These are phyloP conservation scores for Cercospora sp. DNA, from an alignment of 2,329 filamentous ascomycete genomes.

Conservation along the genomic window DNA sequence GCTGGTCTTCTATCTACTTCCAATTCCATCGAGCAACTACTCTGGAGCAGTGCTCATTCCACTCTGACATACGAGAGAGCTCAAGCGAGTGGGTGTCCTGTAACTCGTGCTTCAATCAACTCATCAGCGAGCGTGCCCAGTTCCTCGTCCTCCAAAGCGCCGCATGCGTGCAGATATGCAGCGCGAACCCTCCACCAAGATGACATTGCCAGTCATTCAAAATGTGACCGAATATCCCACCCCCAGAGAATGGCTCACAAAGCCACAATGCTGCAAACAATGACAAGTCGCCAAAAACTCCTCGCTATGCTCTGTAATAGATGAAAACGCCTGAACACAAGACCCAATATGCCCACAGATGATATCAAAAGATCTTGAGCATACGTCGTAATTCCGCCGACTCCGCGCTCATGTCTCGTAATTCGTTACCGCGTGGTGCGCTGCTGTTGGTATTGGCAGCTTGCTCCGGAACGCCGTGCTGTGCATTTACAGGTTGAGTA, in stretches of 20 bases:
- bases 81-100: background rate
- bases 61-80: constrained; percentile 6
- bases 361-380: constrained; percentile 36
- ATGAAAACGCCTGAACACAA: constrained; percentile 9
- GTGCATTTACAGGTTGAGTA: constrained; percentile 14
- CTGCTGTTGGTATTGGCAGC: constrained; percentile 14
- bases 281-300: constrained; percentile 13
- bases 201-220: background rate
- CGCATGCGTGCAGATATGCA: background rate
- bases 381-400: constrained; percentile 46
- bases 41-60: background rate
- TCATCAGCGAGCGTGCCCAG: constrained; percentile 5
- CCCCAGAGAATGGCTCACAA: constrained; percentile 6
- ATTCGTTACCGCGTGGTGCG: constrained; percentile 14
- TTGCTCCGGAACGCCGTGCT: constrained; percentile 20
- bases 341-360: constrained; percentile 15
- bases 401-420: constrained; percentile 39
- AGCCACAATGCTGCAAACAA: constrained; percentile 4
- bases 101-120: background rate
- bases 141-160: constrained; percentile 1
- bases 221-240: background rate
- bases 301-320: constrained; percentile 20
- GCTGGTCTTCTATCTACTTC: constrained; percentile 34
- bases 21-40: background rate
- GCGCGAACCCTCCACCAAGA: constrained; percentile 3